These are phyloP conservation scores for Erythrobasidium hasegawianum DNA, from an alignment of 1,284 basidiomycete species.

Conservation along the genomic window DNA sequence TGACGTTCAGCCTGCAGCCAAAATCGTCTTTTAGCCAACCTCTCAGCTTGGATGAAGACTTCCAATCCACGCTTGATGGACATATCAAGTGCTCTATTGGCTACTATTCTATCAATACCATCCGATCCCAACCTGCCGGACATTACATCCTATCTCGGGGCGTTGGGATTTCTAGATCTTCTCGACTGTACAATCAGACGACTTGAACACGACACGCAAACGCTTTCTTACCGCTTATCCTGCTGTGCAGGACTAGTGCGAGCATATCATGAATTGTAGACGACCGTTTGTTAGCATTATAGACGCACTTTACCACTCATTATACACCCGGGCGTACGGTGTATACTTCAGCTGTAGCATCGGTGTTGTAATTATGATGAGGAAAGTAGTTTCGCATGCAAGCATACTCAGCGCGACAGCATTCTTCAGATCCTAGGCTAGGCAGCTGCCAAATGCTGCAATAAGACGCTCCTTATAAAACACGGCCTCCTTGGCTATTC, in stretches of 20 bases:
- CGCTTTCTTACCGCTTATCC: constrained; percentile 10
- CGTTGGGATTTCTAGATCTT: constrained; percentile 21
- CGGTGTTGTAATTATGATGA: no score
- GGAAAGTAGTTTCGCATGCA: no score
- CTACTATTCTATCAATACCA: background rate
- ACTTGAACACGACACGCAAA: background rate
- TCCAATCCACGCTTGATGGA: background rate
- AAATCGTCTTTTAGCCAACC: background rate
- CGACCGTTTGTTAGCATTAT: no score
- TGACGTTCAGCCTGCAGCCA: background rate
- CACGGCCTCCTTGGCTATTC: no score
- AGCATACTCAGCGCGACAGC: no score
- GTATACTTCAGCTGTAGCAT: no score
- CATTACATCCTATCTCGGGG: constrained; percentile 23
- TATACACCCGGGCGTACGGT: no score
- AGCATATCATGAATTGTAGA: no score
- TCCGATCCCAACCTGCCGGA: constrained; percentile 14
- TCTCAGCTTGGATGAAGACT: background rate
- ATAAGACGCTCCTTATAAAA: no score
- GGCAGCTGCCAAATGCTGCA: no score
- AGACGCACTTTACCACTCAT: no score
- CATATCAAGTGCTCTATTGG: background rate
- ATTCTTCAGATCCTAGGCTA: no score
- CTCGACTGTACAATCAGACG: constrained; percentile 11
- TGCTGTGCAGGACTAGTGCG: constrained; percentile 23